These are phyloP conservation scores for Flaveria sonorensis DNA, from an alignment of 129 eudicot genomes.

Conservation along the genomic window DNA sequence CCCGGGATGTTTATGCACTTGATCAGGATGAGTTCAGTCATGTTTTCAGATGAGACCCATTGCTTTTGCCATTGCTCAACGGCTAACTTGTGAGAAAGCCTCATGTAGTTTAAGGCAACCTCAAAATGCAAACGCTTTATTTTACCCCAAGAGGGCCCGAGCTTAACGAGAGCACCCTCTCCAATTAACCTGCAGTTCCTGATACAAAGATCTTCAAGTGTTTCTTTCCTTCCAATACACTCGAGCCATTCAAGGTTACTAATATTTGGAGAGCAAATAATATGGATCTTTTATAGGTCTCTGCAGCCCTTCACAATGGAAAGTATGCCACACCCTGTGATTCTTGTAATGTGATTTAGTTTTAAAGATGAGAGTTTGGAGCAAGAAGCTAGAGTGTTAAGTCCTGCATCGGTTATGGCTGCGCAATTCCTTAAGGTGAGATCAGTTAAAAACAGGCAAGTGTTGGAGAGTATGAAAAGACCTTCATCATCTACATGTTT, in stretches of 20 bases:
- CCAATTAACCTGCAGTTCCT: conserved; percentile 76
- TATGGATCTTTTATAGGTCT: conserved; percentile 54
- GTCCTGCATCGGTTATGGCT: conserved; percentile 67
- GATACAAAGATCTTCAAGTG: conserved; percentile 61
- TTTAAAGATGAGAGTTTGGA: conserved; percentile 62
- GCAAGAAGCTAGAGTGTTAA: conserved; percentile 59
- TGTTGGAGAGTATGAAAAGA: conserved; percentile 48
- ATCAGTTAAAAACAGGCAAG: conserved; percentile 50
- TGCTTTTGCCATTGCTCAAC: conserved; percentile 71
- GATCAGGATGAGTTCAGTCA: conserved; percentile 59
- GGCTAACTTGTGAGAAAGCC: conserved; percentile 56
- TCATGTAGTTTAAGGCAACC: conserved; percentile 67
- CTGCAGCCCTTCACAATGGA: conserved; percentile 63
- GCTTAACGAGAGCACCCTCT: conserved; percentile 71
- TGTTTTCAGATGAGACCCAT: conserved; percentile 58
- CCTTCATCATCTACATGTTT: conserved; percentile 73
- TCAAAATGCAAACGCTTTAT: conserved; percentile 61
- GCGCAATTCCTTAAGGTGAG: conserved; percentile 77
- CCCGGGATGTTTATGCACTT: conserved; percentile 75
- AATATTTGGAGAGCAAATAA: conserved; percentile 58
- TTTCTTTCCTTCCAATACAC: conserved; percentile 66
- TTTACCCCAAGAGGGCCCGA: conserved; percentile 63
- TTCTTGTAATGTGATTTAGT: conserved; percentile 60
- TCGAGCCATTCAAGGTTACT: conserved; percentile 78
- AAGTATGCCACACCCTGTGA: conserved; percentile 71